Conservation (phyloP, 768 basidiomycete species). For the Boletus speciosus region DNA sequence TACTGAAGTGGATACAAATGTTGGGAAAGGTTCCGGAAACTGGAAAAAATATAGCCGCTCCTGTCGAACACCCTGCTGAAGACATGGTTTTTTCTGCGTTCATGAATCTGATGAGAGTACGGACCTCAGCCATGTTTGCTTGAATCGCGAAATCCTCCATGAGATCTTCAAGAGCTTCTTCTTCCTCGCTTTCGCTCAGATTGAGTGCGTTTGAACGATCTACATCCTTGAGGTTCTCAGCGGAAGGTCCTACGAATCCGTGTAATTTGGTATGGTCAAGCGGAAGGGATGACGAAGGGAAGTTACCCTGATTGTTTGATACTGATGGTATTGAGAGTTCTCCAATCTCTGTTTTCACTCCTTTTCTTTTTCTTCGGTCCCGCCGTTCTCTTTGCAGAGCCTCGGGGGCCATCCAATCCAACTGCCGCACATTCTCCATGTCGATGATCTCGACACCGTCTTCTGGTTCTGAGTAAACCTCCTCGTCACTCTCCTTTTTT, state of each 20-base stretch:
- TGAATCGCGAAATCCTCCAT: constrained; percentile 62
- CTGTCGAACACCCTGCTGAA: constrained; percentile 50
- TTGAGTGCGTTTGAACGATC: constrained; percentile 61
- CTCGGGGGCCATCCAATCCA: constrained; percentile 92
- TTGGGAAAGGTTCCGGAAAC: constrained; percentile 83
- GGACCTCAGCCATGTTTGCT: constrained; percentile 39
- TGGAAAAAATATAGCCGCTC: constrained; percentile 86
- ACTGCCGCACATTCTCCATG: constrained; percentile 68
- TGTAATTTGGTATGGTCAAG: neutral
- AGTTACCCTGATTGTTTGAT: constrained; percentile 34
- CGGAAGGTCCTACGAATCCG: constrained; percentile 4
- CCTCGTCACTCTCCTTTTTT: constrained; percentile 50
- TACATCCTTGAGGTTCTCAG: constrained; percentile 27
- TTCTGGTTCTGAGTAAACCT: constrained; percentile 82
- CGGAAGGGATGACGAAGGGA: constrained; percentile 1
- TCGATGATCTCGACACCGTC: constrained; percentile 86
- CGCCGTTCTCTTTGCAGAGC: constrained; percentile 51
- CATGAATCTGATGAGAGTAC: neutral
- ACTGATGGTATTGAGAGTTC: constrained; percentile 27
- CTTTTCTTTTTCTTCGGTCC: constrained; percentile 35
- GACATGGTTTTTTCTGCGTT: neutral
- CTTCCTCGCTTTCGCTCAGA: constrained; percentile 73
- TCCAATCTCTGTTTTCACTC: constrained; percentile 44
- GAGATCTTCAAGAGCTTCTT: constrained; percentile 76
- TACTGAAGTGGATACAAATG: constrained; percentile 46